Base-by-base conservation (phyloP, 164 flowering plant genomes). In the Piper betle region DNA sequence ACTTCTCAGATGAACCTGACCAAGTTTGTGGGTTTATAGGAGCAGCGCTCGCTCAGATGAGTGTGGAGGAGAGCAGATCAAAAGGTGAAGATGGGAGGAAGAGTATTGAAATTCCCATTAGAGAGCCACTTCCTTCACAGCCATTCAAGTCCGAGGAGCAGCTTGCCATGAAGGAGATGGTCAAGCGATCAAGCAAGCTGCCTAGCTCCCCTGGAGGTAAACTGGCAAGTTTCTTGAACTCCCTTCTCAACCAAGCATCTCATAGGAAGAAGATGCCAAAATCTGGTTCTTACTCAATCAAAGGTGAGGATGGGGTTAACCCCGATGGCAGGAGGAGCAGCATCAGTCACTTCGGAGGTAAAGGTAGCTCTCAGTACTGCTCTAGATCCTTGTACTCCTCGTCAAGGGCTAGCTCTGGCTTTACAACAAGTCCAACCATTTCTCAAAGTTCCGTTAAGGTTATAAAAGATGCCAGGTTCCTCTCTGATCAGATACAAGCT, bases 141-240 rank as follows among this genome's bases (percentile, higher is more conserved):
- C 52, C 65, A 39, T 72, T 58, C 38, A 66, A 39, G 58, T 18
- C 61, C 41, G 55, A 19, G 42, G 73, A 79, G 64, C n/a, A n/a
- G n/a, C n/a, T n/a, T n/a, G 74, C 73, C 59, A 53, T 20, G 18
- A 82, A 79, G 57, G 81, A 75, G 63, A 81, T 77, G 76, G n/a
- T n/a, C n/a, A 77, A 75, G 43, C 6, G 4, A 4, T 4, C 2
- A 48, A 37, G 58, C 69, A 82, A 75, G 78, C 89, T 85, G 53
- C 96, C 98, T 2, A 83, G 88, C 75, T 92, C 98, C 13, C 96
- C 98, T 1, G 95, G 96, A 42, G 91, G 85, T 0, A 81, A 69
- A 52, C 39, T 67, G 37, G 62, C 70, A 52, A 67, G 61, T 60
- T 67, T 67, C 57, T 57, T 67, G 65, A 67, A 67, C 16, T 67